Evolutionary conservation across 2,329 filamentous ascomycete species (phyloP).

Genomic region (Paraphaeosphaeria minitans): DNA sequence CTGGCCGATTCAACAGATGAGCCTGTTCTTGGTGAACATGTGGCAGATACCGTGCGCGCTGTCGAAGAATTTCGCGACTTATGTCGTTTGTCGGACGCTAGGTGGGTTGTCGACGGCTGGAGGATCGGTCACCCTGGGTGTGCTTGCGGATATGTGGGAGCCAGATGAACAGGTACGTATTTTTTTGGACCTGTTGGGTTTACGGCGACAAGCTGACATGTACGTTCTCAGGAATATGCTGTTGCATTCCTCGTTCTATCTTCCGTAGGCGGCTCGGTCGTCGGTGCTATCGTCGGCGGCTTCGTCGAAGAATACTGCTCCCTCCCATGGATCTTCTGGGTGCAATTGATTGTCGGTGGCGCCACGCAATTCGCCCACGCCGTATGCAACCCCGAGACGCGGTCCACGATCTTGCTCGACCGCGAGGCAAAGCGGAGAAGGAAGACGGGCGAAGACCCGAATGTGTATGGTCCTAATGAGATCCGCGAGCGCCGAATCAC

Average conservation of each 20-base stretch:
- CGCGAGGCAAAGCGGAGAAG: conserved; percentile 74
- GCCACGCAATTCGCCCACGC: conserved; percentile 70
- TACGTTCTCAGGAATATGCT: conserved; percentile 50
- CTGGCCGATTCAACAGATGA: conserved; percentile 58
- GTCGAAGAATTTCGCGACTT: conserved; percentile 50
- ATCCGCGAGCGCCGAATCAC: conserved; percentile 48
- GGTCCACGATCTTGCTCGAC: conserved; percentile 76
- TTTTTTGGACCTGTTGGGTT: not conserved
- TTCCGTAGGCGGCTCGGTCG: conserved; percentile 60
- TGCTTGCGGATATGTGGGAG: conserved; percentile 67
- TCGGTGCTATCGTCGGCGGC: conserved; percentile 61
- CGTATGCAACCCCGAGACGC: conserved; percentile 75
- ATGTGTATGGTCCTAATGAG: conserved; percentile 76
- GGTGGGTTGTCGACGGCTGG: conserved; percentile 67
- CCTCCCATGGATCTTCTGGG: conserved; percentile 81
- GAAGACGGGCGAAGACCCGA: conserved; percentile 60
- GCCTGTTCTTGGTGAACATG: conserved; percentile 60
- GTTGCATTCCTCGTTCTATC: conserved; percentile 65
- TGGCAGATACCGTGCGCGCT: conserved; percentile 56
- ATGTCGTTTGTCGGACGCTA: conserved; percentile 53
- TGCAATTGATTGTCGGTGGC: conserved; percentile 78
- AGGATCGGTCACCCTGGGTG: conserved; percentile 67
- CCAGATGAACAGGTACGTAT: conserved; percentile 56
- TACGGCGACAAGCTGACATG: not conserved
- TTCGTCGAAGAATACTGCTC: conserved; percentile 55